Base-by-base conservation (phyloP, 1,284 basidiomycete species). In the Bjerkandera adusta region DNA sequence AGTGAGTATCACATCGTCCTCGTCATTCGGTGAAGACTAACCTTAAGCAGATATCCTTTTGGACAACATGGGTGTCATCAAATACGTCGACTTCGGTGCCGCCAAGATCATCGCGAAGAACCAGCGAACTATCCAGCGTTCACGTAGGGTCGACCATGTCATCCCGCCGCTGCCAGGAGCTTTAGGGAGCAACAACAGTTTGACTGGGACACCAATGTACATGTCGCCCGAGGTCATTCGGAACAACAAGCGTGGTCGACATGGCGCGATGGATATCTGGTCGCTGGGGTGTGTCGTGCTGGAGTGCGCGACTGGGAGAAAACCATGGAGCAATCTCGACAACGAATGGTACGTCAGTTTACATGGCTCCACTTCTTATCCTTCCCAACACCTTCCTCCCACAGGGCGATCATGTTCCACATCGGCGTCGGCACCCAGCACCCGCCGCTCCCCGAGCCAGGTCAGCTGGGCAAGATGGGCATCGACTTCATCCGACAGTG, bases 161-260 rank as follows among this genome's bases (percentile, higher is more conserved):
- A 60, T 62, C 11, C 63, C 64, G 21, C 63, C 52, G 8, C 53
- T 18, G 73, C 72, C 39, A 70, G 70, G 5, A 65, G 43, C 20
- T 41, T 42, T 78, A 6, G 81, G 76, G 12, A 76, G 79, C 67
- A 90, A 89, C 66, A 90, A 90, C 68, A 91, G 89, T 61, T 72
- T 97, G 26, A 97, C 96, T 2, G 97, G 97, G 11, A 99, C 97
- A 15, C 97, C 97, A 0, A 99, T 99, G 96, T 99, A 99, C 69
- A 97, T 99, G 91, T 96, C 93, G 8, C 97, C 97, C 1, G 97
- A 99, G 64, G 87, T 98, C 40, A 99, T 99, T 73, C 94, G 97
- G 69, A 93, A 87, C 58, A 89, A 92, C 57, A 84, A 76, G 56
- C 82, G 86, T 13, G 91, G 92, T 24, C 77, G 88, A 45, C 84